phyloP scores from a whole-genome alignment of 331 rosid species.

The Prunus yedoensis region DNA sequence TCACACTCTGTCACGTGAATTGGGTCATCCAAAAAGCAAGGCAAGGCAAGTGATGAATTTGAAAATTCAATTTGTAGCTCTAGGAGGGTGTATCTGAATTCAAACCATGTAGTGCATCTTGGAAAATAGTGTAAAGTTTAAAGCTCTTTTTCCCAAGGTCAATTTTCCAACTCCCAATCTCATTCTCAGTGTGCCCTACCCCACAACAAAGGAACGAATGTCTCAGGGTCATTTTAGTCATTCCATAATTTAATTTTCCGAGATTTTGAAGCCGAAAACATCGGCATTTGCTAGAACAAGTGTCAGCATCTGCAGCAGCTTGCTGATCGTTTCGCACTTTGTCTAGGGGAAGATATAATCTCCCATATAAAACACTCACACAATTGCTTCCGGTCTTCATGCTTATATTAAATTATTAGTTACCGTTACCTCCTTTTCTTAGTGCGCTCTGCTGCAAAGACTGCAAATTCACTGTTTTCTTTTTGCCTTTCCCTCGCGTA shows the following conservation, averaged over 20 bases:
- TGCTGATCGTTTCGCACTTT: background rate
- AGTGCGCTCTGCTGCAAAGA: background rate
- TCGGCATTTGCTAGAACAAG: constrained; percentile 16
- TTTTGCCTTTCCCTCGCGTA: background rate
- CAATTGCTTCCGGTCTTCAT: background rate
- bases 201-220: background rate
- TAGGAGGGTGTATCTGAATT: background rate
- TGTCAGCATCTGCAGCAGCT: constrained; percentile 11
- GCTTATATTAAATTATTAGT: background rate
- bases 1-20: no score
- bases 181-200: background rate
- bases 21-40: no score
- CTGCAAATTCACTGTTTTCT: no score
- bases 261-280: constrained; percentile 22
- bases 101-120: background rate
- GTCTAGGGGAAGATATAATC: background rate
- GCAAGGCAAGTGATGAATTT: background rate
- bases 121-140: background rate
- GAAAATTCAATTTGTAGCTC: background rate
- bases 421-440: background rate
- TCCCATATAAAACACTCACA: background rate
- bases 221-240: constrained; percentile 18
- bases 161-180: background rate
- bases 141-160: background rate
- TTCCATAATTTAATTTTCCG: background rate